Evolutionary conservation across 495 filamentous ascomycete species (phyloP), one percentile per base, ranked within the genome.

Genomic region (Penicillium robsamsonii): DNA sequence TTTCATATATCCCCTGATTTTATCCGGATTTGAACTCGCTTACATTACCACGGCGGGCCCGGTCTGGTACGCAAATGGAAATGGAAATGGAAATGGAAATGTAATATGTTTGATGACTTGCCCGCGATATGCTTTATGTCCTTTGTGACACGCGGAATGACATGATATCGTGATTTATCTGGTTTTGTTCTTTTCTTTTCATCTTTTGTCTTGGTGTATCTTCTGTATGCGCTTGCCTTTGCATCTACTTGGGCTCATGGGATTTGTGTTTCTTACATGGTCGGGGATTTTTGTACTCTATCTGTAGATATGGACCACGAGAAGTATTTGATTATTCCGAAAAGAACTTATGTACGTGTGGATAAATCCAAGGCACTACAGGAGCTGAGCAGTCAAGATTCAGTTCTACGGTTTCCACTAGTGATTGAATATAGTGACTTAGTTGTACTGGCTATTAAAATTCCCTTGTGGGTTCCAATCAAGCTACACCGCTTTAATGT

Each of bases 21-120:
- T 64, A 18, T 31, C 45, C 10, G 45, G 48, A 56, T 48, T 47
- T 46, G 50, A 22, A 54, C 67, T 54, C 22, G 40, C 45, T 52
- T 41, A 25, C 22, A 50, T 15, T 17, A 70, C 67, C 67, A 64
- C 67, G 65, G 69, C 69, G 47, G 69, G 69, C 52, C 65, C 69
- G 66, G 55, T 68, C 62, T 64, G 66, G 66, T 70, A 61, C 33
- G 47, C 31, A 38, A 55, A 46, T 50, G 55, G 46, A 60, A 41
- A 35, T 55, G 47, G 41, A 55, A 53, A 49, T 17, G 52, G 49
- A 49, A 20, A n/a, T n/a, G n/a, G n/a, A n/a, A 33, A 33, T 66
- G 57, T 63, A 59, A 55, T 58, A 61, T 61, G 56, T 57, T 54
- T 64, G 56, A 69, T 38, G 66, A 67, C 50, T 50, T 48, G 31